phyloP scores from a whole-genome alignment of 2,329 filamentous ascomycete species.

The Corinectria fuckeliana region DNA sequence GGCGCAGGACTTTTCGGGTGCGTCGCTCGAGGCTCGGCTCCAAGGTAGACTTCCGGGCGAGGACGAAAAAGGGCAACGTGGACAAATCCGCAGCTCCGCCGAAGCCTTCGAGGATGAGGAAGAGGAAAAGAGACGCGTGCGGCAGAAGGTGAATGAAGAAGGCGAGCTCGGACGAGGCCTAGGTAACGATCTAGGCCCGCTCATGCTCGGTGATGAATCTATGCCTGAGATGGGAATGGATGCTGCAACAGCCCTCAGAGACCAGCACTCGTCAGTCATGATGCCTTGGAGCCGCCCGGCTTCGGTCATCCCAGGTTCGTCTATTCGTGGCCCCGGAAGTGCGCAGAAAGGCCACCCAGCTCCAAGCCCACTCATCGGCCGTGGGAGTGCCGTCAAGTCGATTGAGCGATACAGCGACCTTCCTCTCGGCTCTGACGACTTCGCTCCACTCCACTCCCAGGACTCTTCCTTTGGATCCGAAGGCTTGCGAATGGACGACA shows the following conservation, averaged over 20 bases:
- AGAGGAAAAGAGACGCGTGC: slow-evolving; percentile 46
- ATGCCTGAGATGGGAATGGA: slow-evolving; percentile 74
- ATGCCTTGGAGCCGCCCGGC: slow-evolving; percentile 59
- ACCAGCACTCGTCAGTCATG: slow-evolving; percentile 64
- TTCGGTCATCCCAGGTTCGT: slow-evolving; percentile 55
- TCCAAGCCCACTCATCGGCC: slow-evolving; percentile 48
- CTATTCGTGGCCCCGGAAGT: slow-evolving; percentile 49
- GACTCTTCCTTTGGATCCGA: slow-evolving; percentile 42
- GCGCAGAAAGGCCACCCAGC: slow-evolving; percentile 42
- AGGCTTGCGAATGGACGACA: slow-evolving; percentile 26
- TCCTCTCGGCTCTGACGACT: slow-evolving; percentile 42
- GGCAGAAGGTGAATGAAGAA: slow-evolving; percentile 42
- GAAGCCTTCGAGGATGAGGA: slow-evolving; percentile 53
- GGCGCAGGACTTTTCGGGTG: slow-evolving; percentile 52
- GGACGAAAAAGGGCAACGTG: slow-evolving; percentile 27
- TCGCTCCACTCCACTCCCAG: slow-evolving; percentile 37
- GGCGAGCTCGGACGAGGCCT: slow-evolving; percentile 39
- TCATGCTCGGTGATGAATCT: slow-evolving; percentile 48
- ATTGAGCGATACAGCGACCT: slow-evolving; percentile 58
- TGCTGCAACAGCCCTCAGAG: slow-evolving; percentile 68
- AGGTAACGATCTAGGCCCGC: slow-evolving; percentile 35
- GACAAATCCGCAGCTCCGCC: slow-evolving; percentile 50
- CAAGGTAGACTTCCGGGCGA: slow-evolving; percentile 33
- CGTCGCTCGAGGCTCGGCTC: slow-evolving; percentile 46
- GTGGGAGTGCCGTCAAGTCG: slow-evolving; percentile 45